Base-by-base conservation (phyloP, 2,329 filamentous ascomycete genomes). In the Microsporum ferrugineum region DNA sequence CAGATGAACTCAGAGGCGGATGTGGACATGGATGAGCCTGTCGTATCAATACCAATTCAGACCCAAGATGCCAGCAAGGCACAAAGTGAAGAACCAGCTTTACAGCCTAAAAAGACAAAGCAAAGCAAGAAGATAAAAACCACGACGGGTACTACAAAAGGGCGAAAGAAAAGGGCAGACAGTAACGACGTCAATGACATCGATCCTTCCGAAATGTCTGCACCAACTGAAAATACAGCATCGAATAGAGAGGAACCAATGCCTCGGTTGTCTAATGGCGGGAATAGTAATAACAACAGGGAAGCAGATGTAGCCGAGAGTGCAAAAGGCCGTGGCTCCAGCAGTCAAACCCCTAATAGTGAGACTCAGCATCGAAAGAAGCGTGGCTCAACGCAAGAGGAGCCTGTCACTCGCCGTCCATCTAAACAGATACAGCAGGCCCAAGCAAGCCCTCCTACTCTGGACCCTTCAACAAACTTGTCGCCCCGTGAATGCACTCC, bases 401-500 rank as follows among this genome's bases (percentile, higher is more conserved):
- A 6, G 5, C 55, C 17, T 29, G 8, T 8, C 3, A 47, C 4
- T 29, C 43, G 23, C 17, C 43, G 23, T 8, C 23, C 23, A n/a
- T 47, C 43, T 12, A 27, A 47, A 29, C 23, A 47, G 27, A 17
- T 47, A 23, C 43, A 29, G 23, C 55, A 29, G n/a, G 55, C 1
- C 53, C 53, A 57, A 36, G 53, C 10, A 57, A 43, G n/a, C 34
- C 43, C 43, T 23, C 8, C 23, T 29, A 12, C 6, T 4, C 10
- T 29, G 6, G 27, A 23, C 2, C 43, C 43, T 17, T 39, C 31
- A 41, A 10, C 55, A 23, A 33, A 69, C 6, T 67, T 69, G 7
- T 64, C 66, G 36, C 60, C 63, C 72, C 82, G 69, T 31, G 68
- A 70, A 61, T 68, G 65, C 10, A 82, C 83, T 0, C 85, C 84